Base-by-base conservation (phyloP, 139 green algal genomes). In the Diplosphaera chodatii region DNA sequence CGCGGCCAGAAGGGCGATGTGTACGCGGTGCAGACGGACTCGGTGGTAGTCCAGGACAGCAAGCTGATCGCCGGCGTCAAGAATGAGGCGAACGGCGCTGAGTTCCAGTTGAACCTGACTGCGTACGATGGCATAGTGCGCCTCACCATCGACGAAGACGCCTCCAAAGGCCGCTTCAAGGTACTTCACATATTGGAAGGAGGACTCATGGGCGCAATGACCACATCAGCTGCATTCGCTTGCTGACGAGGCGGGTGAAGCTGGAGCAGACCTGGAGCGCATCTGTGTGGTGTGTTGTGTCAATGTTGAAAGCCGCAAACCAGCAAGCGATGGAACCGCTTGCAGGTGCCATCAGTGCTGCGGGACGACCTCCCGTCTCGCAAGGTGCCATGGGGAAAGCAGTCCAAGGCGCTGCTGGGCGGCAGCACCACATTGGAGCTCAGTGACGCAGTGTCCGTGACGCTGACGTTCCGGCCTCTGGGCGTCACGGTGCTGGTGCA, bases 261-360 rank as follows among this genome's bases (percentile, higher is more conserved):
- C n/a, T n/a, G n/a, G n/a, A n/a, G n/a, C n/a, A n/a, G n/a, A n/a
- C n/a, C n/a, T n/a, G n/a, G n/a, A n/a, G n/a, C n/a, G n/a, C n/a
- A n/a, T n/a, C n/a, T n/a, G n/a, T n/a, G n/a, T n/a, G n/a, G n/a
- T n/a, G n/a, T n/a, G n/a, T n/a, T n/a, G n/a, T n/a, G n/a, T n/a
- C n/a, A n/a, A n/a, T n/a, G n/a, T n/a, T n/a, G n/a, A n/a, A n/a
- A n/a, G n/a, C n/a, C n/a, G n/a, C n/a, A n/a, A n/a, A n/a, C n/a
- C n/a, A n/a, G n/a, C n/a, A n/a, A n/a, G n/a, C n/a, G n/a, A n/a
- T n/a, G n/a, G n/a, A n/a, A n/a, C n/a, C n/a, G n/a, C n/a, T n/a
- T n/a, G n/a, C 59, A 93, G 64, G 81, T 97, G 23, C 81, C 86
- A 20, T 86, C 95, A 33, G 88, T 96, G 32, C 71, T 95, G 25